A percentile compares a stretch with the other conserved stretches of the same genome.
These are phyloP conservation scores for Alternaria sp. DNA, from an alignment of 2,329 filamentous ascomycete species.

Conservation along the genomic window DNA sequence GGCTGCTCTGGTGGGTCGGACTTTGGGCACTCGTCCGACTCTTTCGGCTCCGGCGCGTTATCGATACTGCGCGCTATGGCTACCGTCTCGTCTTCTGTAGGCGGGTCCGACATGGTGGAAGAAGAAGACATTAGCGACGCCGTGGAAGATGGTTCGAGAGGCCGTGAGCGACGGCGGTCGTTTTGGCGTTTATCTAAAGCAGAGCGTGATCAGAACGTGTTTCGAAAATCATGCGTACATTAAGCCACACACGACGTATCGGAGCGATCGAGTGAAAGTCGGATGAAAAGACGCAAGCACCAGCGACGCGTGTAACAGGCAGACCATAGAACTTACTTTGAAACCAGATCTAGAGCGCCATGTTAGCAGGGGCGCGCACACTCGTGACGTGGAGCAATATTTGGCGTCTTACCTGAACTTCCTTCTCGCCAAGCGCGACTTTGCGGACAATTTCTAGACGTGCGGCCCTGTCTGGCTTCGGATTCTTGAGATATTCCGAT, in stretches of 20 bases:
- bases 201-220: conserved; percentile 20
- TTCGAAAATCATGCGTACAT: conserved; percentile 8
- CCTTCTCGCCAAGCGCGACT: conserved; percentile 91
- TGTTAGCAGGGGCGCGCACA: conserved; percentile 44
- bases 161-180: conserved; percentile 86
- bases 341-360: conserved; percentile 82
- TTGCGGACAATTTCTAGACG: conserved; percentile 83
- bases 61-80: conserved; percentile 32
- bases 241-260: neutral
- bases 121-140: conserved; percentile 50
- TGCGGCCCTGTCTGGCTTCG: conserved; percentile 90
- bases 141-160: conserved; percentile 60
- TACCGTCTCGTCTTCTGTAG: conserved; percentile 41
- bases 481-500: conserved; percentile 81
- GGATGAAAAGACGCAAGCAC: conserved; percentile 2
- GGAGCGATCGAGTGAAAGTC: neutral
- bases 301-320: conserved; percentile 4
- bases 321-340: conserved; percentile 58
- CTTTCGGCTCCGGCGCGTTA: conserved; percentile 27
- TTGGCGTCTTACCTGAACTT: conserved; percentile 80
- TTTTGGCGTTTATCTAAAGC: conserved; percentile 74
- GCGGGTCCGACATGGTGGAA: conserved; percentile 49
- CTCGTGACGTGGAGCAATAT: conserved; percentile 38
- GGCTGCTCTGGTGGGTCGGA: conserved; percentile 32
- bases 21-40: conserved; percentile 29